Conservation (phyloP, 257 asterid genomes). For the Coffea canephora region DNA sequence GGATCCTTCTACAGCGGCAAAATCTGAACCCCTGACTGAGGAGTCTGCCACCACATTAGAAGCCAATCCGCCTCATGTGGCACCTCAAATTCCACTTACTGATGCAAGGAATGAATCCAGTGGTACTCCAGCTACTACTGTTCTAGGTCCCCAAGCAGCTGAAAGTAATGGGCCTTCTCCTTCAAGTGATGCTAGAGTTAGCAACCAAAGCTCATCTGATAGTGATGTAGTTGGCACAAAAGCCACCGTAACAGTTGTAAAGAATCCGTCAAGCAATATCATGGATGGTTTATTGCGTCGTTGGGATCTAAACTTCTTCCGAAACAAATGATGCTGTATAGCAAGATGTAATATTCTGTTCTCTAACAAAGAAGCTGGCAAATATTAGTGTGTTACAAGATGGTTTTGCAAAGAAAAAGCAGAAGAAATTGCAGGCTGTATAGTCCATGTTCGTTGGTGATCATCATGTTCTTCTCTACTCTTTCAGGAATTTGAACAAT, state of each 20-base stretch:
- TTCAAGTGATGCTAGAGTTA: constrained; percentile 14
- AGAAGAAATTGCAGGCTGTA: constrained; percentile 11
- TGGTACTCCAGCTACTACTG: constrained; percentile 19
- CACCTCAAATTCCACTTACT: constrained; percentile 18
- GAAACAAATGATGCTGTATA: constrained; percentile 45
- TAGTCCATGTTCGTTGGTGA: background rate
- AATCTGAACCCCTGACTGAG: constrained; percentile 17
- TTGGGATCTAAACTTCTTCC: constrained; percentile 81
- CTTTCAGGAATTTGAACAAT: background rate
- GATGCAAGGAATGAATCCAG: constrained; percentile 7
- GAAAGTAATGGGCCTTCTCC: constrained; percentile 27
- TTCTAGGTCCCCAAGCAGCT: constrained; percentile 21
- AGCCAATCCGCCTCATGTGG: constrained; percentile 18
- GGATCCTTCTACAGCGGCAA: constrained; percentile 16
- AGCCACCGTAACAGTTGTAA: constrained; percentile 73
- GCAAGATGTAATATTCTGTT: background rate
- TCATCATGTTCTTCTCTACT: background rate
- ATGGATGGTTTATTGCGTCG: constrained; percentile 81
- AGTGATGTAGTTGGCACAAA: constrained; percentile 50
- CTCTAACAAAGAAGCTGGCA: constrained; percentile 17
- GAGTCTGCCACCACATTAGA: constrained; percentile 22
- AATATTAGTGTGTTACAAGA: constrained; percentile 1
- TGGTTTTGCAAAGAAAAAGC: constrained; percentile 10
- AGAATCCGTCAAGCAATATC: constrained; percentile 51
- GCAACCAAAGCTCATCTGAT: constrained; percentile 36